Conservation (phyloP, 257 asterid species). For the Solanum virginianum region DNA sequence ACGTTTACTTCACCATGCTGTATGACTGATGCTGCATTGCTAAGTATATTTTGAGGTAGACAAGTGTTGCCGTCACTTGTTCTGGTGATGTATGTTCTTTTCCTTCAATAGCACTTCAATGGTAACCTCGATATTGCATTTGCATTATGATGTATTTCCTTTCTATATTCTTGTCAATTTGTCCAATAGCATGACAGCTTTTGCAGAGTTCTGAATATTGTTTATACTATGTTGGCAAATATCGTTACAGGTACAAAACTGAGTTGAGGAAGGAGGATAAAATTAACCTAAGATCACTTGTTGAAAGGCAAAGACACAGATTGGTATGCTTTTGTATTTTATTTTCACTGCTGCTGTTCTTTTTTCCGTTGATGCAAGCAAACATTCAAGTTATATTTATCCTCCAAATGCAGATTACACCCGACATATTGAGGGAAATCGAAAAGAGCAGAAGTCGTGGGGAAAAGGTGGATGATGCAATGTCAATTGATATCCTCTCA, state of each 20-base stretch:
- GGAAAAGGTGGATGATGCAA: slow-evolving; percentile 64
- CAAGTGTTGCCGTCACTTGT: background rate
- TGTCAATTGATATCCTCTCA: slow-evolving; percentile 79
- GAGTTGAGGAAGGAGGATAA: slow-evolving; percentile 86
- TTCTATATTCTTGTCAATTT: background rate
- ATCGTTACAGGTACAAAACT: slow-evolving; percentile 56
- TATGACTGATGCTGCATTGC: background rate
- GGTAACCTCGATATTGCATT: background rate
- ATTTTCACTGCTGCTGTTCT: background rate
- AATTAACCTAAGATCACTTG: slow-evolving; percentile 38
- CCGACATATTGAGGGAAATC: slow-evolving; percentile 81
- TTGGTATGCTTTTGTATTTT: slow-evolving; percentile 37
- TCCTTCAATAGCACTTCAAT: background rate
- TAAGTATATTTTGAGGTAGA: background rate
- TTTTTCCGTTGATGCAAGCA: background rate
- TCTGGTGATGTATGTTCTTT: background rate
- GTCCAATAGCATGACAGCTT: background rate
- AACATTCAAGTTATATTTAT: background rate
- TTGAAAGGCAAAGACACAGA: slow-evolving; percentile 69
- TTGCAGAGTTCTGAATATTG: background rate
- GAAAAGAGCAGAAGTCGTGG: slow-evolving; percentile 90
- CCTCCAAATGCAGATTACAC: slow-evolving; percentile 61
- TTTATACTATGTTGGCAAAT: background rate
- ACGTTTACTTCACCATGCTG: background rate
- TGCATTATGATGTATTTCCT: background rate